Evolutionary conservation across 176 grass and related monocot genomes (phyloP), one percentile per base, ranked within the genome.

Genomic region (Thinopyrum elongatum): DNA sequence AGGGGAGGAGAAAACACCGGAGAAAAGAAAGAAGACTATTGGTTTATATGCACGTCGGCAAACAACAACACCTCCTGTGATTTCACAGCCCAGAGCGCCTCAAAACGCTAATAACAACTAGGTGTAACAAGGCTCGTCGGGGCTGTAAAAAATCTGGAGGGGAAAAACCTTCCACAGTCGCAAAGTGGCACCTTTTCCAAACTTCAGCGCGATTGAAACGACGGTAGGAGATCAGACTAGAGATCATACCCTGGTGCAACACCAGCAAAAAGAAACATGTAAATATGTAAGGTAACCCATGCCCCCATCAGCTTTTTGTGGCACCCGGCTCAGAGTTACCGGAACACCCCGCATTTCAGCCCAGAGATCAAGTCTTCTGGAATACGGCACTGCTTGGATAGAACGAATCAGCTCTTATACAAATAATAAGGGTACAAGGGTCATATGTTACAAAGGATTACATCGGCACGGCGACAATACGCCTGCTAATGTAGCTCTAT

Each of bases 101-200:
- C 77, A 76, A 92, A 92, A 91, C 57, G 12, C 85, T 74, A 80
- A 87, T 65, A 62, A 85, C 82, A 75, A 87, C 80, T 86, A 86
- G 28, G 84, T 58, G 46, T 70, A 74, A 67, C 21, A 80, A 73
- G 58, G 89, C 87, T 87, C 80, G 75, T 77, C 63, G 61, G 84
- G 87, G 77, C 87, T 80, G 90, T 94, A 63, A 96, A 99, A 94
- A 98, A 94, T 79, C 65, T 31, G 77, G 85, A 91, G 90, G 90
- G 77, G 74, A 94, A 99, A 92, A 94, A 61, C 35, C 70, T 80
- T 75, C n/a, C 86, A 59, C 72, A 22, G 26, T 82, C 44, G 35
- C 86, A 25, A 86, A 91, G 74, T 58, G 25, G 30, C 38, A 79
- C 83, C 35, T 77, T 80, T 70, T 82, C 17, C 39, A 61, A 76